Base-by-base conservation (phyloP, 805 yeast species). In the Yamadazyma laniorum region DNA sequence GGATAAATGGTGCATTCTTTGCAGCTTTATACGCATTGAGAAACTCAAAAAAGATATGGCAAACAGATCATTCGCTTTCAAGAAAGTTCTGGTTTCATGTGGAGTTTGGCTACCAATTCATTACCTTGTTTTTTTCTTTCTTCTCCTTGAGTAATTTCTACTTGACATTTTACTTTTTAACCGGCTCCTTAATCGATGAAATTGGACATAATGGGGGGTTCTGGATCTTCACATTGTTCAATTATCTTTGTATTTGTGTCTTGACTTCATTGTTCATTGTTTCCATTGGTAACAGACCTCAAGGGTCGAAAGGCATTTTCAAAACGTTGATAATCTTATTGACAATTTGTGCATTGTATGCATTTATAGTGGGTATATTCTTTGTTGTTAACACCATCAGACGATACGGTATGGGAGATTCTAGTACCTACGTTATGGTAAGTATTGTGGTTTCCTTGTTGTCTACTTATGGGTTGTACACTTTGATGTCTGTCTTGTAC, bases 231-330 rank as follows among this genome's bases (percentile, higher is more conserved):
- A 82, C 89, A 34, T 72, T 90, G 30, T 80, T 93, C 79, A 87
- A 89, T 59, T 90, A 93, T 58, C 64, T 88, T 44, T 79, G 91
- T 53, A 74, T 89, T 37, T 80, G 95, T 58, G 83, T 85, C 14
- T 72, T 93, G 50, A 81, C 93, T 9, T 79, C 95, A n/a, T 82
- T 89, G 62, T 85, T 93, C 54, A 82, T 93, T 48, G 85, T 90
- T 25, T 89, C 97, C 0, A 85, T 93, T 77, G 99, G 99, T 47
- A 93, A 93, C 56, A 76, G 98, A 53, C 99, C 99, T 2, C 98
- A 93, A 52, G 99, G 99, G 23, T 91, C 96, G 0, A 82, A 81
- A 40, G 80, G 76, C 36, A 62, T 91, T 35, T 93, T 89, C 63
- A 71, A 86, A 52, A 63, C 74, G 0, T 74, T 90, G 23, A 86